These are phyloP conservation scores for Teunomyces kruisii DNA, from an alignment of 805 yeast genomes.

Conservation along the genomic window DNA sequence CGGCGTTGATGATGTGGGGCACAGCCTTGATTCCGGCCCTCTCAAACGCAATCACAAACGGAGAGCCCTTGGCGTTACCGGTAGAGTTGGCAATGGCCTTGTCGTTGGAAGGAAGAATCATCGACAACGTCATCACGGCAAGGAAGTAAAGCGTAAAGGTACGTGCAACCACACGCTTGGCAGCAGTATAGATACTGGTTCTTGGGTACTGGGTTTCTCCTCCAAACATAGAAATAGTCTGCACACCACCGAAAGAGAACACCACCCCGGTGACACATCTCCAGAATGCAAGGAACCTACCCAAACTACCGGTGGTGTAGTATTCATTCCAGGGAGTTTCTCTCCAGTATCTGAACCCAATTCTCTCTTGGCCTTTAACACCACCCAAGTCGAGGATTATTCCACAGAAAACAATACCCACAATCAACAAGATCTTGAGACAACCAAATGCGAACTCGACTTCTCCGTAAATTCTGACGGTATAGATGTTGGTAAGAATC, in stretches of 20 bases:
- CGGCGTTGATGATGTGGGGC: constrained; percentile 38
- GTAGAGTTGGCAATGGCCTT: constrained; percentile 21
- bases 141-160: constrained; percentile 27
- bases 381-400: constrained; percentile 17
- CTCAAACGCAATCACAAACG: constrained; percentile 41
- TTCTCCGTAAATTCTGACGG: constrained; percentile 38
- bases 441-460: constrained; percentile 27
- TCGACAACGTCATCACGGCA: constrained; percentile 33
- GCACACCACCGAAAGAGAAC: constrained; percentile 35
- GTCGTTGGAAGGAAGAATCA: constrained; percentile 24
- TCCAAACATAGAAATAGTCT: constrained; percentile 20
- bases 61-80: constrained; percentile 34
- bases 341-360: constrained; percentile 43
- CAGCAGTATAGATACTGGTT: constrained; percentile 27
- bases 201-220: constrained; percentile 37
- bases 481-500: constrained; percentile 32
- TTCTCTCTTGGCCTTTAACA: constrained; percentile 9
- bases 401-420: constrained; percentile 19
- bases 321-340: constrained; percentile 30
- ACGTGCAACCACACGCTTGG: constrained; percentile 28
- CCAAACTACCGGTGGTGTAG: constrained; percentile 13
- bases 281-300: constrained; percentile 30
- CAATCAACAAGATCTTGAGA: constrained; percentile 22
- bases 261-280: constrained; percentile 38
- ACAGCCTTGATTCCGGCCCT: constrained; percentile 32